These are phyloP conservation scores for Penicillium sp. DNA, from an alignment of 2,329 filamentous ascomycete species.

Conservation along the genomic window DNA sequence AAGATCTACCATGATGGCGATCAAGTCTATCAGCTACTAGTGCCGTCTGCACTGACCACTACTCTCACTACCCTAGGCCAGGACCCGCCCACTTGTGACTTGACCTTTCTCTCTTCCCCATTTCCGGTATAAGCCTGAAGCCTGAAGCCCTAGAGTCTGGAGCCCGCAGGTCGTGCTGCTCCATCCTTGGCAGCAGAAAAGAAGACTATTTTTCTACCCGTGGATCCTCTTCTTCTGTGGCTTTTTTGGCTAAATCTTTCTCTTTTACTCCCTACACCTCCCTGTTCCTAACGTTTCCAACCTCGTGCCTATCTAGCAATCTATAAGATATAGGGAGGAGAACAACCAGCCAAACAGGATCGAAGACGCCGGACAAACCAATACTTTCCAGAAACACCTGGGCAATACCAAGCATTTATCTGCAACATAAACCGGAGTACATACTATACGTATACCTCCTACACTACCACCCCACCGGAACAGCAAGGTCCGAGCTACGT, in stretches of 20 bases:
- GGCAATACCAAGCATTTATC: neutral
- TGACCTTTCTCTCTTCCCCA: constrained; percentile 21
- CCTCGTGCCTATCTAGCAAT: constrained; percentile 8
- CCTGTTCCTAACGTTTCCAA: constrained; percentile 2
- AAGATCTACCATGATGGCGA: constrained; percentile 44
- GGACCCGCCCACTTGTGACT: constrained; percentile 20
- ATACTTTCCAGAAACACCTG: neutral
- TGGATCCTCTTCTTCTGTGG: constrained; percentile 4
- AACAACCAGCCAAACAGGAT: neutral
- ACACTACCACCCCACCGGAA: neutral
- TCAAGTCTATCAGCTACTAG: constrained; percentile 47
- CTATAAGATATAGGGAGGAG: neutral
- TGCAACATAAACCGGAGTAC: neutral
- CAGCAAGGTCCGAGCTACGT: neutral
- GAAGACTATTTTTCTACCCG: neutral
- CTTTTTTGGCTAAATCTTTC: constrained; percentile 16
- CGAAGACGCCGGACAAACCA: neutral
- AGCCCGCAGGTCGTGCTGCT: constrained; percentile 22
- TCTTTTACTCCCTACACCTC: constrained; percentile 19
- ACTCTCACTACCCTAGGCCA: constrained; percentile 23
- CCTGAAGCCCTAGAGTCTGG: neutral
- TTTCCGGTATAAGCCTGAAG: constrained; percentile 19
- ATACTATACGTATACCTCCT: constrained; percentile 1
- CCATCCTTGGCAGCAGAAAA: constrained; percentile 2
- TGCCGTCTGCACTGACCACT: constrained; percentile 41